Base-by-base conservation (phyloP, 2,329 filamentous ascomycete species). In the Teratosphaeria viscida region DNA sequence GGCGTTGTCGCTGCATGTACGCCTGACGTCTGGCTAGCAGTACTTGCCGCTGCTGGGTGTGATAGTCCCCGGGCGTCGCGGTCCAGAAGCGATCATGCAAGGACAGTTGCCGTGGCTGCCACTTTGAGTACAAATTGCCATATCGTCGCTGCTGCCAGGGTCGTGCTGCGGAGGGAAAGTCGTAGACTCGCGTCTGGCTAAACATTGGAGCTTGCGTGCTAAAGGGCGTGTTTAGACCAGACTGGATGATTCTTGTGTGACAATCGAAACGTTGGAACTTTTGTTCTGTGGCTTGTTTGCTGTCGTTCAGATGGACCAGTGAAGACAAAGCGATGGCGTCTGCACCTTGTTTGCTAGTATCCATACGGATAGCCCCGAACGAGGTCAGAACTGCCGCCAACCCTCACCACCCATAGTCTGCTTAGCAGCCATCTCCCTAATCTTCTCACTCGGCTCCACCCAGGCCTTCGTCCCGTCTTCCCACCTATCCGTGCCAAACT, bases 331-430 rank as follows among this genome's bases (percentile, higher is more conserved):
- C 43, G 19, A 49, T 49, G 8, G 43, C 43, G 43, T 49, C 43
- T 49, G n/a, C 43, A 49, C 23, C 23, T 23, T 14, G 29, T 27
- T 27, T 35, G 52, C 52, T 16, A 8, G 19, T n/a, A 49, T 6
- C n/a, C 43, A 19, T 49, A n/a, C 16, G 10, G 1, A 23, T 19
- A 26, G 8, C 1, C n/a, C 19, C 26, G 19, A n/a, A 19, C 8
- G 43, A 11, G 43, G 10, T 59, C 66, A 80, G 61, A 80, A 80
- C 56, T 77, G 68, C 62, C 78, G 69, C 64, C 70, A 75, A 10
- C 77, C 78, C 57, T 76, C 73, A 1, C 73, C 76, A 8, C 75
- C 75, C 61, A 71, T 76, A 2, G 78, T 71, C 76, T 79, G 78
- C 57, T 73, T 71, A 57, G 74, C 65, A 4, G 73, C 74, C 49